Conservation (phyloP, 495 filamentous ascomycete genomes). For the Aspergillus indologenus region DNA sequence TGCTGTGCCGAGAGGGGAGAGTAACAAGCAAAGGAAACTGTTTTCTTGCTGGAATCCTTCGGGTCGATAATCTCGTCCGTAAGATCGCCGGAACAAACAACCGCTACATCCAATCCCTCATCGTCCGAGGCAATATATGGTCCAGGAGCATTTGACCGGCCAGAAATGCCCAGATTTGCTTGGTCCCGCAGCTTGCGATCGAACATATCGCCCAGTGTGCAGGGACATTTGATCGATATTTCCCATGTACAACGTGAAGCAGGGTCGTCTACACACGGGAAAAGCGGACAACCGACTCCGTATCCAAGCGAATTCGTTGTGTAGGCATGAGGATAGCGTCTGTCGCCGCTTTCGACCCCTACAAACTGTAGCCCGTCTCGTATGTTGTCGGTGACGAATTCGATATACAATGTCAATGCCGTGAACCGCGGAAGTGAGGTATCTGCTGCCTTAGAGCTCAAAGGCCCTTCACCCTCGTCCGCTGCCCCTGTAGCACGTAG, state of each 20-base stretch:
- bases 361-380: slow-evolving; percentile 90
- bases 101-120: slow-evolving; percentile 77
- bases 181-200: slow-evolving; percentile 35
- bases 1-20: slow-evolving; percentile 76
- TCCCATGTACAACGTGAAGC: slow-evolving; percentile 81
- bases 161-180: slow-evolving; percentile 12
- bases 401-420: slow-evolving; percentile 60
- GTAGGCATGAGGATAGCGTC: slow-evolving; percentile 85
- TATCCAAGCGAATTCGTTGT: slow-evolving; percentile 75
- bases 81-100: slow-evolving; percentile 85
- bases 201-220: slow-evolving; percentile 82
- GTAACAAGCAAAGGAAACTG: slow-evolving; percentile 71
- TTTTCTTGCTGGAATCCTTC: slow-evolving; percentile 72
- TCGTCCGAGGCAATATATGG: slow-evolving; percentile 65
- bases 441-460: slow-evolving; percentile 34
- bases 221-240: slow-evolving; percentile 77
- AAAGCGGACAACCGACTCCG: slow-evolving; percentile 78
- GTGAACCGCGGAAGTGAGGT: slow-evolving; percentile 49
- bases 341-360: slow-evolving; percentile 72
- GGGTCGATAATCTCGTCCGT: slow-evolving; percentile 77
- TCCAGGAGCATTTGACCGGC: slow-evolving; percentile 20
- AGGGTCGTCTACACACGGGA: slow-evolving; percentile 87
- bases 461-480: slow-evolving; percentile 38
- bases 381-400: slow-evolving; percentile 69
- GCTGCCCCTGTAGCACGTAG: slow-evolving; percentile 33